Evolutionary conservation across 2,329 filamentous ascomycete genomes (phyloP), one percentile per base, ranked within the genome.

Genomic region (Karstenula rhodostoma): DNA sequence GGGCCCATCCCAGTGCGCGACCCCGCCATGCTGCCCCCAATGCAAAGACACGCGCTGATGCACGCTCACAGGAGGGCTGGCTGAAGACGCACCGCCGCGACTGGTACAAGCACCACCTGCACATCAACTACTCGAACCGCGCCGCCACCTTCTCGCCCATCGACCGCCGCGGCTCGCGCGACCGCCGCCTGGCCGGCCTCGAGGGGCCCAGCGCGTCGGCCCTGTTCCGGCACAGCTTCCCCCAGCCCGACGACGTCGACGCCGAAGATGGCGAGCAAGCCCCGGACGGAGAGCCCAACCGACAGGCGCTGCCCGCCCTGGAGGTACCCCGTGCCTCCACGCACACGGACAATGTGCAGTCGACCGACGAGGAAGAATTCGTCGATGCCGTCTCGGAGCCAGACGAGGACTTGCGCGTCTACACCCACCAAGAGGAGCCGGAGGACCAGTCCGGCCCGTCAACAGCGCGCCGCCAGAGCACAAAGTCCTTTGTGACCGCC

Each of bases 81-180:
- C 80, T 89, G 56, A 86, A 85, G 67, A 85, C 83, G 61, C 85
- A 89, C 72, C 81, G 86, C 55, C 87, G 87, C 67, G 83, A 85
- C 59, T 89, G 87, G 87, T 89, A 88, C 75, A 85, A 80, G 66
- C 77, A 81, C 67, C 81, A 83, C 64, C 72, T 82, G 23, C 73
- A 77, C 66, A 77, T 80, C 75, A 76, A 78, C 67, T 77, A 81
- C 68, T 80, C 78, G 57, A 78, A 73, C 35, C 78, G 75, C 58
- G 65, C 79, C 6, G 79, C 82, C 13, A 84, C 83, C n/a, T 88
- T 88, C 69, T 81, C 81, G 25, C 81, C 82, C 1, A 37, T 49
- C 17, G 79, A 83, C 59, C 77, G 79, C 7, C 77, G 79, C 59
- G 73, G 80, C 27, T 75, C 78, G 12, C 79, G 78, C 60, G 78